Evolutionary conservation across 352 stramenopile species (phyloP), one percentile per base, ranked within the genome.

Genomic region (Globisporangium nodosum): DNA sequence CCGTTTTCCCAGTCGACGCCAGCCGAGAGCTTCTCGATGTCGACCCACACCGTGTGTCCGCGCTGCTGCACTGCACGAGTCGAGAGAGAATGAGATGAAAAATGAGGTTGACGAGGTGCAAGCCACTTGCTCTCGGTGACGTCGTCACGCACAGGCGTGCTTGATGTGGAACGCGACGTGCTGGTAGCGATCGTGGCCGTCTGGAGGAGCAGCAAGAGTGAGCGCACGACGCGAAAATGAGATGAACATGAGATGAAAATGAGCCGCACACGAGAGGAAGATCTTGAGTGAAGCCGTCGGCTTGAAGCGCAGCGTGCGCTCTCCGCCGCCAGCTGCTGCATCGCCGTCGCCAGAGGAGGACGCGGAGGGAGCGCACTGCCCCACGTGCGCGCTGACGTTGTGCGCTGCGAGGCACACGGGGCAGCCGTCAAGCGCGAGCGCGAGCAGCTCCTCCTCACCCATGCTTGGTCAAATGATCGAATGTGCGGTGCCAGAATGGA

Each of bases 1-100:
- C 79, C 79, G 56, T 88, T 71, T 53, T 91, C 81, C 81, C 81
- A 91, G 66, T 91, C 79, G 30, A 88, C 73, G 27, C 81, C 81
- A 0, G 79, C 73, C 12, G 81, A 83, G 18, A 91, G 66, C 52
- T 71, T 76, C 63, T 91, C 81, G 30, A 81, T 75, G 52, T 91
- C 81, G 6, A 91, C 71, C 81, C 81, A 91, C 52, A 91, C 81
- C 8, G 61, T 59, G 54, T 91, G 81, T 0, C 81, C 81, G 8
- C 81, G 69, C 49, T 59, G 61, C 52, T 89, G 79, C 52, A 91
- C 81, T 91, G 59, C 15, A 60, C 9, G 2, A 30, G 42, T 37
- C 31, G 21, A 46, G 2, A 33, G 12, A 42, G 3, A 13, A 42
- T 15, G 35, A 42, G 35, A 42, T 42, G 35, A 9, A 42, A 9